Evolutionary conservation across 805 yeast species (phyloP).

Genomic region (Ogataea naganishii): DNA sequence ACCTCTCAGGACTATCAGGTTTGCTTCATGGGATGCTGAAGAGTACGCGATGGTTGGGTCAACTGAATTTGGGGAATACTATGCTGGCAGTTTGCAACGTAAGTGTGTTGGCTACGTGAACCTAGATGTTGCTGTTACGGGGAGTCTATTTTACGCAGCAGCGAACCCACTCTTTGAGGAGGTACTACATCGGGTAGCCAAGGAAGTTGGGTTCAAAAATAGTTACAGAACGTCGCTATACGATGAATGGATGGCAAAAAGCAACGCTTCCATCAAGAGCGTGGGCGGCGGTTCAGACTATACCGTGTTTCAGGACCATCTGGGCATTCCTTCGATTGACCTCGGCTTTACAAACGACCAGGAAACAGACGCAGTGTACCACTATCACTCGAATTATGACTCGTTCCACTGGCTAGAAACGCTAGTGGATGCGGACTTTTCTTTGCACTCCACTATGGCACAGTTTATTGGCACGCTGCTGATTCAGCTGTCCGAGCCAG

Average conservation of each 20-base stretch:
- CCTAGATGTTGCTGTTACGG: conserved; percentile 44
- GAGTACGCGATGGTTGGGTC: conserved; percentile 46
- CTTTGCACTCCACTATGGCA: conserved; percentile 47
- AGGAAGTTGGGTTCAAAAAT: conserved; percentile 34
- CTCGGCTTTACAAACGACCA: conserved; percentile 32
- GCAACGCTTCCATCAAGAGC: conserved; percentile 28
- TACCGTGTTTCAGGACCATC: conserved; percentile 52
- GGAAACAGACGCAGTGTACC: conserved; percentile 41
- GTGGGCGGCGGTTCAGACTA: conserved; percentile 48
- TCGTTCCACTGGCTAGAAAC: conserved; percentile 46
- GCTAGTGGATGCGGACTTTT: conserved; percentile 43
- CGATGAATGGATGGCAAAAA: conserved; percentile 36
- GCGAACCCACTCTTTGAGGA: conserved; percentile 51
- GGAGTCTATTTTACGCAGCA: conserved; percentile 35
- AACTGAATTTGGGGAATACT: conserved; percentile 47
- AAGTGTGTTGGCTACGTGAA: conserved; percentile 44
- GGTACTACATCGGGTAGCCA: conserved; percentile 36
- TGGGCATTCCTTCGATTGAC: conserved; percentile 58
- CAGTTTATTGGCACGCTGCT: conserved; percentile 50
- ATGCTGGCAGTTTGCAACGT: conserved; percentile 27
- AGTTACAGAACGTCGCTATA: conserved; percentile 30
- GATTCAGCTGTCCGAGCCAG: conserved; percentile 47
- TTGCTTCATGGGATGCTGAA: conserved; percentile 35
- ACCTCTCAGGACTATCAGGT: conserved; percentile 30
- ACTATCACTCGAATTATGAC: conserved; percentile 52